These are phyloP conservation scores for Trichocladium antarcticum DNA, from an alignment of 495 filamentous ascomycete genomes.

Conservation along the genomic window DNA sequence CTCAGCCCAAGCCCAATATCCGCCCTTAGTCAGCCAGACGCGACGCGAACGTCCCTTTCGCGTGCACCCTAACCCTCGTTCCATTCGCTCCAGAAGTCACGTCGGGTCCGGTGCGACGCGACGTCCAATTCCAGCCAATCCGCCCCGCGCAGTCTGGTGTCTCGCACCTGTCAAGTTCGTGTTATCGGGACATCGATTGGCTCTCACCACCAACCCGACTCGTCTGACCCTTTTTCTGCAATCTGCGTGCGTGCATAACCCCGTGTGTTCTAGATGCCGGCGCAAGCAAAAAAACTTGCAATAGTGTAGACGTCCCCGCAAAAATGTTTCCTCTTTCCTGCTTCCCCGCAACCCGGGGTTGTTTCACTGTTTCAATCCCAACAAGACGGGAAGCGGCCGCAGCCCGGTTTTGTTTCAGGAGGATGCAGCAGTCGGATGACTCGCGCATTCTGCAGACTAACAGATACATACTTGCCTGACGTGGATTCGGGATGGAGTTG, in stretches of 20 bases:
- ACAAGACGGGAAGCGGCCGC: slow-evolving; percentile 19
- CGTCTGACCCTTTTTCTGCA: slow-evolving; percentile 2
- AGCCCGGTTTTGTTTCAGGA: background rate
- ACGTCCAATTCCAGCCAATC: background rate
- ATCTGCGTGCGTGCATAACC: background rate
- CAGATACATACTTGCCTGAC: too few species aligned
- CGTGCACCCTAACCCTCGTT: background rate
- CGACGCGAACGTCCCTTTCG: background rate
- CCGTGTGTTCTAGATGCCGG: background rate
- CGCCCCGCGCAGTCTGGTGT: background rate
- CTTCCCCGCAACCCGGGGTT: background rate
- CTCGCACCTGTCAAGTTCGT: slow-evolving; percentile 8
- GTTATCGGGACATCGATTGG: slow-evolving; percentile 8
- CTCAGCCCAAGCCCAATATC: too few species aligned
- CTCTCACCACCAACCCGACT: background rate
- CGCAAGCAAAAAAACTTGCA: background rate
- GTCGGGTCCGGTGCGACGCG: slow-evolving; percentile 6
- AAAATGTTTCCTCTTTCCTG: background rate
- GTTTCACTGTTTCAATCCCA: background rate
- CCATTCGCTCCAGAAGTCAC: slow-evolving; percentile 4
- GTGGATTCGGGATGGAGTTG: too few species aligned
- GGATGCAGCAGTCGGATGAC: background rate
- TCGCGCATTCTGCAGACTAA: background rate
- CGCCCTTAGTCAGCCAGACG: too few species aligned
- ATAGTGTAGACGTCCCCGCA: background rate